phyloP scores from a whole-genome alignment of 441 rosid species.

The Omphalea diandra region DNA sequence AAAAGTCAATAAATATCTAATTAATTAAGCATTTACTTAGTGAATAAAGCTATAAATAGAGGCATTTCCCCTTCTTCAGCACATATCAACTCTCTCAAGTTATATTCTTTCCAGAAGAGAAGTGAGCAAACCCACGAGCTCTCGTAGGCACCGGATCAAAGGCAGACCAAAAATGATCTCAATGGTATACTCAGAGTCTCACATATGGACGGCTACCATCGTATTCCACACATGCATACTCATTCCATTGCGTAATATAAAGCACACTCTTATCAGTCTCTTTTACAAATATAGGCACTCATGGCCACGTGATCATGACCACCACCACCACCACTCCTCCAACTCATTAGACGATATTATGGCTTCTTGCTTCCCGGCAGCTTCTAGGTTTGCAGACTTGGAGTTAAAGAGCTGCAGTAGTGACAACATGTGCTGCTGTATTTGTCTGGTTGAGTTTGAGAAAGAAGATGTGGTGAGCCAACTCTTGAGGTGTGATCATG shows the following conservation, averaged over 20 bases:
- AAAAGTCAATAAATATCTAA: no score
- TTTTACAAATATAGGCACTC: no score
- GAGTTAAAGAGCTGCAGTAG: background rate
- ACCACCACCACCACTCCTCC: background rate
- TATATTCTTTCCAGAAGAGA: no score
- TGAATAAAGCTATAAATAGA: no score
- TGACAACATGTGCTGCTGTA: slow-evolving; percentile 51
- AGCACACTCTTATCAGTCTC: background rate
- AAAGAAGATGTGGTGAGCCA: slow-evolving; percentile 49
- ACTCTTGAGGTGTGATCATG: slow-evolving; percentile 49
- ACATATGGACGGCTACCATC: background rate
- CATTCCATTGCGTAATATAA: background rate
- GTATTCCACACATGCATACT: background rate
- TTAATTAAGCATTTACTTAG: no score
- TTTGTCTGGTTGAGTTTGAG: slow-evolving; percentile 59
- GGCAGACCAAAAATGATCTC: no score
- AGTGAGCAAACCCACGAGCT: no score
- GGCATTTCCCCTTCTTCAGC: no score
- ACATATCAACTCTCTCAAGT: no score
- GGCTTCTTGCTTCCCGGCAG: background rate
- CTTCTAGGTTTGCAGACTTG: slow-evolving; percentile 40
- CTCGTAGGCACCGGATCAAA: no score
- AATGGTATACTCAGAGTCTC: background rate
- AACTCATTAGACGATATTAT: no score
- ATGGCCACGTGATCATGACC: no score